Base-by-base conservation (phyloP, 345 rosid genomes). In the Triadica sebifera region DNA sequence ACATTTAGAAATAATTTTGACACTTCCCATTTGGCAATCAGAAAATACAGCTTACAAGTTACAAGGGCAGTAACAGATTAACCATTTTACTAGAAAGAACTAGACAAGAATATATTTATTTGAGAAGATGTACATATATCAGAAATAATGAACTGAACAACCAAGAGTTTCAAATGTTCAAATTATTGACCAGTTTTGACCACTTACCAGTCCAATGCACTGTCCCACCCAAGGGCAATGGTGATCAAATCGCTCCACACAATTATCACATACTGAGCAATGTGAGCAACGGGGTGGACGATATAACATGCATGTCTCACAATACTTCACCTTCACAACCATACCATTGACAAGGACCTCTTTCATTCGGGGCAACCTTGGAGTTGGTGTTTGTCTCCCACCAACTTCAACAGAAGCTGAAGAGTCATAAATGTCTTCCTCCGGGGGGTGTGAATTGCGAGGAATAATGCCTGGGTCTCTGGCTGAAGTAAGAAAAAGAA, bases 161-260 rank as follows among this genome's bases (percentile, higher is more conserved):
- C 34, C 34, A 29, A 29, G 1, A 29, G 34, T 29, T 29, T 29
- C 34, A 29, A 29, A 29, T 29, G 34, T 29, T 29, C 34, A 29
- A 29, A 29, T 29, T 2, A 29, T 0, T 61, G n/a, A 55, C 58
- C 29, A 70, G 13, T 51, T 9, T 1, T 20, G 19, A 81, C 19
- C 16, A 77, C 81, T 13, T 85, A 87, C 91, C 85, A 75, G 29
- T 67, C 91, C 91, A 19, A 87, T 84, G 86, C 91, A 87, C 59
- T 87, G 91, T 62, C 91, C 91, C 6, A 85, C 85, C 91, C 89
- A 87, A 37, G 84, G 87, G 67, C 91, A 85, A 67, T 87, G 91
- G 69, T 87, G 91, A 74, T 87, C 91, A 47, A 87, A 87, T 49
- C 85, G 61, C 79, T 85, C 87, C 56, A 87, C 89, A 22, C 89